phyloP scores from a whole-genome alignment of 345 rosid genomes.

The Trapa incisa region DNA sequence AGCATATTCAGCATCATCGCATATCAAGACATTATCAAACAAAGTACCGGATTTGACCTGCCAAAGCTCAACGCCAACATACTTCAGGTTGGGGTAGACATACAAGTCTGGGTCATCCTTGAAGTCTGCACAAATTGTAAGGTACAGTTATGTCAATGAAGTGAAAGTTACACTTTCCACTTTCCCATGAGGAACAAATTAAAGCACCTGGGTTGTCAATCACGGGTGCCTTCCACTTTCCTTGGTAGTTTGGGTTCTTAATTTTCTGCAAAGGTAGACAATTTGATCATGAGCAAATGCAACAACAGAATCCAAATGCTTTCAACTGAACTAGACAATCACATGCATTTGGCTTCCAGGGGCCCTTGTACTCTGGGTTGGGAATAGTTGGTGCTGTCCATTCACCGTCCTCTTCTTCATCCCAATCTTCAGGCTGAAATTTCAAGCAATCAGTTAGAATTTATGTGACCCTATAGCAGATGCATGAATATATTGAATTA shows the following conservation, averaged over 20 bases:
- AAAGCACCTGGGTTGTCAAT: conserved; percentile 95
- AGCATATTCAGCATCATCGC: conserved; percentile 77
- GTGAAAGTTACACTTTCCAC: background rate
- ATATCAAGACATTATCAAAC: conserved; percentile 75
- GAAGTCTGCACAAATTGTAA: conserved; percentile 37
- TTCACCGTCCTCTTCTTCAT: conserved; percentile 99
- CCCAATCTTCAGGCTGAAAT: conserved; percentile 95
- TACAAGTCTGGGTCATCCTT: conserved; percentile 89
- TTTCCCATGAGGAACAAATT: background rate
- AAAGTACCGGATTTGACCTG: conserved; percentile 98
- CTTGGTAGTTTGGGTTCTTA: conserved; percentile 89
- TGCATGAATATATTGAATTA: background rate
- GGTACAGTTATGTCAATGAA: background rate
- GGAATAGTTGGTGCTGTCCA: conserved; percentile 94
- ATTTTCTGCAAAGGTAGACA: conserved; percentile 50
- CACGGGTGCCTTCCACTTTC: conserved; percentile 93
- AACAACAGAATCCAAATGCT: background rate
- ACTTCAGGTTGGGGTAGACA: conserved; percentile 79
- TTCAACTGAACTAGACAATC: background rate
- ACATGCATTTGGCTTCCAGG: conserved; percentile 81
- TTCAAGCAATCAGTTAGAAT: conserved; percentile 9
- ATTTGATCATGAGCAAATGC: conserved; percentile 3
- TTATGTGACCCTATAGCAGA: background rate
- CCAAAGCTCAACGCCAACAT: conserved; percentile 95
- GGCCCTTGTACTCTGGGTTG: conserved; percentile 94